phyloP scores from a whole-genome alignment of 2,329 filamentous ascomycete species.

The Colletotrichum musicola region DNA sequence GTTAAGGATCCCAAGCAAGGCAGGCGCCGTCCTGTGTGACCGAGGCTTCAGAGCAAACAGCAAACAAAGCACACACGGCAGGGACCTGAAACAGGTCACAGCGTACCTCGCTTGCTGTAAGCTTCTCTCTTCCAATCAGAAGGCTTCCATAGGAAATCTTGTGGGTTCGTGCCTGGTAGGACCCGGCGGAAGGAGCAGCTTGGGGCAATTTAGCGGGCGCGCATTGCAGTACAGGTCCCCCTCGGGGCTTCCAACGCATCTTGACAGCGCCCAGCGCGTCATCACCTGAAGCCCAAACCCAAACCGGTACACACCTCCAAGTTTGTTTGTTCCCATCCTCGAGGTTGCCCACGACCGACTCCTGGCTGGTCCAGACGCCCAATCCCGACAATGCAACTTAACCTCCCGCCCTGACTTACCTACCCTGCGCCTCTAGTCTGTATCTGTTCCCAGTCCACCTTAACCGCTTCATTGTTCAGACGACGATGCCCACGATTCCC shows the following conservation, averaged over 20 bases:
- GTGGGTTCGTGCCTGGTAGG: too few relatives aligned
- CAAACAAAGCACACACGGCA: conserved; percentile 18
- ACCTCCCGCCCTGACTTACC: neutral
- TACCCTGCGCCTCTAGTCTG: neutral
- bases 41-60: too few relatives aligned
- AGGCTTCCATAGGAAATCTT: neutral
- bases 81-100: conserved; percentile 38
- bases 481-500: conserved; percentile 9
- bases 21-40: neutral
- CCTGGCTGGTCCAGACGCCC: neutral
- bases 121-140: conserved; percentile 13
- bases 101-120: conserved; percentile 20
- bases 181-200: too few relatives aligned
- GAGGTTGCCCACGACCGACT: conserved; percentile 6
- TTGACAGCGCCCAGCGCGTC: conserved; percentile 22
- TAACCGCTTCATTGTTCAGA: neutral
- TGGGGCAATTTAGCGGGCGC: too few relatives aligned
- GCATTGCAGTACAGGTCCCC: too few relatives aligned
- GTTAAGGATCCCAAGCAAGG: neutral
- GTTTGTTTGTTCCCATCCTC: neutral
- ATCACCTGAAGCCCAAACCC: conserved; percentile 21
- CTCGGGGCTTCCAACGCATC: neutral
- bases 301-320: neutral
- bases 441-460: too few relatives aligned
- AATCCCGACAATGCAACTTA: conserved; percentile 17